Evolutionary conservation across 768 basidiomycete species (phyloP).

Genomic region (Terana coerulea): DNA sequence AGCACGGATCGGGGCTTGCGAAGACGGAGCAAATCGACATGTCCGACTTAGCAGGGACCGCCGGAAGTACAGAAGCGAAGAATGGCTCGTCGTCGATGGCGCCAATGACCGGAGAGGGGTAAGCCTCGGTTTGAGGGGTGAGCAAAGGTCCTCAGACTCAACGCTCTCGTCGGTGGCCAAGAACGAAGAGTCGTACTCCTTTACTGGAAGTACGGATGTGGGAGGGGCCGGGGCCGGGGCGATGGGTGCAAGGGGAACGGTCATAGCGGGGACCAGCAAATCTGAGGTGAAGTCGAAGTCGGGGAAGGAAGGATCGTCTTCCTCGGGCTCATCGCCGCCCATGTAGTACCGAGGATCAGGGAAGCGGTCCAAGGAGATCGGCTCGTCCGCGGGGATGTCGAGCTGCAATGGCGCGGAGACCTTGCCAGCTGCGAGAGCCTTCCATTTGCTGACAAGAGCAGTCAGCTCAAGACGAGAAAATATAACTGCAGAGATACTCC

Average conservation of each 20-base stretch:
- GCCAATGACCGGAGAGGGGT: no score
- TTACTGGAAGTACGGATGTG: no score
- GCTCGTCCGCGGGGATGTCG: neutral
- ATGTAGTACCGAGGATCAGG: neutral
- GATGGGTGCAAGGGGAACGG: neutral
- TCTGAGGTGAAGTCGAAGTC: constrained; percentile 3
- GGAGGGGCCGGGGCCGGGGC: neutral
- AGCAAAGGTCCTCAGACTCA: no score
- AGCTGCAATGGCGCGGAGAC: neutral
- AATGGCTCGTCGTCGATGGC: no score
- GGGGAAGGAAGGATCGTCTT: neutral
- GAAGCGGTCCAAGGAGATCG: neutral
- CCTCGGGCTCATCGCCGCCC: neutral
- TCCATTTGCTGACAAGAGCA: neutral
- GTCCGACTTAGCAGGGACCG: no score
- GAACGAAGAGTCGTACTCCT: no score
- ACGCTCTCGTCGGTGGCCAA: no score
- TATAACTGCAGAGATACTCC: neutral
- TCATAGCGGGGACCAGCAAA: neutral
- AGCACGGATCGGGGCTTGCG: no score
- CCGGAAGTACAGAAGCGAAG: no score
- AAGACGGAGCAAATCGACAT: no score
- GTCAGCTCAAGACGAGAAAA: neutral
- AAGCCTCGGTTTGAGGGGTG: no score
- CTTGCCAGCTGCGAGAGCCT: neutral